Evolutionary conservation across 345 rosid species (phyloP), one percentile per base, ranked within the genome.

Genomic region (Turritis glabra): DNA sequence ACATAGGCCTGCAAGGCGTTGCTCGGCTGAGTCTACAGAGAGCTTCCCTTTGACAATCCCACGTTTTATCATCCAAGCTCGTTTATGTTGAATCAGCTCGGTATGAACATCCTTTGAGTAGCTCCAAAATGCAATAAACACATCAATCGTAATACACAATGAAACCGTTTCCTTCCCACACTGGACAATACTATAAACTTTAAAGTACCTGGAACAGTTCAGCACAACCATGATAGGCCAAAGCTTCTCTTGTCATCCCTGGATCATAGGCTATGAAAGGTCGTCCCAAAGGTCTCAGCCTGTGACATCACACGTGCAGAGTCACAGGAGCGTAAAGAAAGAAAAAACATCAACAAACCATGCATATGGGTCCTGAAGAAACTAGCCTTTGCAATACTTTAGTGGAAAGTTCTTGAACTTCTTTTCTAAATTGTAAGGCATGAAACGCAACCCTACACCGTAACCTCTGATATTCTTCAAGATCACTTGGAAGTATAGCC

Each of bases 231-330:
- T 91, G 81, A 78, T 86, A 95, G 17, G 99, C 99, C 71, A 95
- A 85, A 67, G 96, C 93, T 79, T 95, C 99, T 81, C 97, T 84
- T 12, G 93, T 90, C 99, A 95, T 84, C 59, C 92, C 99, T 46
- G 97, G 97, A 84, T 95, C 96, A 80, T 78, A 95, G n/a, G 93
- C 99, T 80, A 95, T 88, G 80, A 86, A 91, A 46, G 96, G 99
- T 41, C 87, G 75, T 26, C 97, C 97, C 75, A 89, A 84, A 76
- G 99, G 92, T 48, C 86, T 82, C 52, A 95, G 83, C 83, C 98
- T 90, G 38, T 43, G 6, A 10, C 12, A 48, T 15, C 2, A 64
- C n/a, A 60, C 4, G 12, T 32, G 3, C 30, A 22, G 37, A 55
- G 62, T 59, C 57, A 69, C 14, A 19, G 23, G 4, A 23, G 0